Base-by-base conservation (phyloP, 371 early-diverging fungal species). In the Globomyces sp. region DNA sequence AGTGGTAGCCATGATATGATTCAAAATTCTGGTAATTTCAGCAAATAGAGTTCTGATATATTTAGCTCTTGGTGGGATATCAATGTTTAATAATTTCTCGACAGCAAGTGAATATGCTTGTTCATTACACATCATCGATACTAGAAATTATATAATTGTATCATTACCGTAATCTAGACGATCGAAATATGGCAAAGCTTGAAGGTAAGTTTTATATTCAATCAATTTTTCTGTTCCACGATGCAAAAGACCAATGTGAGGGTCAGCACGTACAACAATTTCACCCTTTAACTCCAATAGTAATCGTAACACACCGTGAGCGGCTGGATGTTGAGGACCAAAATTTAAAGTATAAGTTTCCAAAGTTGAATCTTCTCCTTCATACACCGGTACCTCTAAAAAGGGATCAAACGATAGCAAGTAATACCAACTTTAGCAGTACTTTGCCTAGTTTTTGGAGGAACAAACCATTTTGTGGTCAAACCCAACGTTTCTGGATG, bases 301-400 rank as follows among this genome's bases (percentile, higher is more conserved):
- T 74, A 98, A 77, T 72, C 98, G 93, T 77, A 98, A 84, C 76
- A 98, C 98, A 74, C 98, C 98, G 91, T 98, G 98, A 63, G 98
- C 98, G 48, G 98, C 98, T 40, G 98, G 98, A 86, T 98, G 98
- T 83, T 98, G 97, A 51, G 98, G 98, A 60, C 98, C 98, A 80
- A 98, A 96, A 85, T 98, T 98, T 83, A 98, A 86, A 46, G 96
- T 92, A 77, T 88, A 92, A 72, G 90, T 79, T 46, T 82, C 79
- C 60, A 85, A 57, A 4, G 57, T 68, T 34, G 77, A 60, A 41
- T 75, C 79, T 48, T 73, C 68, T 13, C 70, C 77, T 49, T 70
- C 77, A 61, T 67, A 55, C 34, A 66, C 45, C 2, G 77, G 79
- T 0, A 79, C 75, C 69, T 71, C 24, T 24, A 24, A 24, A 24